Base-by-base conservation (phyloP, 164 flowering plant genomes). In the Warburgia ugandensis region DNA sequence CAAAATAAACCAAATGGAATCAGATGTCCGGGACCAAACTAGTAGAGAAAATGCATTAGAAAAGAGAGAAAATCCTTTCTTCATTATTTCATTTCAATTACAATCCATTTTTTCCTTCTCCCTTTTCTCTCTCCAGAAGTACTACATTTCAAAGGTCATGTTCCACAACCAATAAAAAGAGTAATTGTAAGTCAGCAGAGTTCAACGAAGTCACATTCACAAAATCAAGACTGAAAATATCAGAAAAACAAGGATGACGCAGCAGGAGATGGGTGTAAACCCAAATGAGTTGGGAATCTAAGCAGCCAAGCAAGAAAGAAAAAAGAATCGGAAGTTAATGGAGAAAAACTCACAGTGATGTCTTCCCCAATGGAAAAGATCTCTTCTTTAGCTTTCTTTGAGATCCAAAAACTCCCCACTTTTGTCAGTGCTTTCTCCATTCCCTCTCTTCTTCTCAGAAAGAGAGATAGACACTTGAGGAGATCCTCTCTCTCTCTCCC, bases 301-400 rank as follows among this genome's bases (percentile, higher is more conserved):
- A 11, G 33, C 10, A 46, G 6, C 17, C 41, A 25, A 50, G 27
- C 20, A 21, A n/a, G 52, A 10, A 48, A 38, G 32, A 51, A 26
- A 51, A 29, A 29, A 21, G 31, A 16, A 26, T 14, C 12, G 28
- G 44, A 10, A 10, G 19, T 41, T 4, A 25, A 17, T 28, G 19
- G 31, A 29, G 27, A 35, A 2, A 33, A 28, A 64, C 81, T 62
- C 48, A 86, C 95, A 66, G 77, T 55, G 77, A 86, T 62, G 38
- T 86, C 92, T 39, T 78, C 79, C 56, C 79, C 48, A 61, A 86
- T 78, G 78, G 74, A 77, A 21, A 81, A 62, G 59, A 83, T 55
- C 69, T 86, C 95, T 45, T 77, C 83, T 56, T 83, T 86, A 29
- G 95, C 95, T 61, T 81, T 86, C 71, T 67, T 78, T 2, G 95